Evolutionary conservation across 192 early-diverging fungal species (phyloP), one percentile per base, ranked within the genome.

Genomic region (Dimargaris cristalligena): DNA sequence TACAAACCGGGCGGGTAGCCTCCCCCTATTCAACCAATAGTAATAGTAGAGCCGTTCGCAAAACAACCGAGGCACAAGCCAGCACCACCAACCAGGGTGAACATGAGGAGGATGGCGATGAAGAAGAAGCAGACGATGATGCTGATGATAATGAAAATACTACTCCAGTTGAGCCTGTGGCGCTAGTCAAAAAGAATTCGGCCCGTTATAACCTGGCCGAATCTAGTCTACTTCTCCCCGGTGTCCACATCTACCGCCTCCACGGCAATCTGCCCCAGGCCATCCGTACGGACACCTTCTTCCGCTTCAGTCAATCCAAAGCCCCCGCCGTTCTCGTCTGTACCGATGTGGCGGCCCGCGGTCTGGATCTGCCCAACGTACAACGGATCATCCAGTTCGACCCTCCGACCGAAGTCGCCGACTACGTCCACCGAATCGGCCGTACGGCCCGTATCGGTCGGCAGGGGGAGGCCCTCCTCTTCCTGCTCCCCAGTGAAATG

Each of bases 321-420:
- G 38, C 71, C 11, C 73, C 76, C n/a, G 80, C 87, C 34, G 74
- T 99, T 22, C 72, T 99, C 29, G 78, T 99, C 65, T 91, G 89
- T 59, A 99, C 96, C 1, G 94, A 97, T 71, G 92, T 99, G 3
- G 91, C 94, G 1, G 94, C 96, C 2, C 87, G 96, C 69, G 96
- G 96, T 33, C 76, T 99, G 45, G 96, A 99, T 81, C 69, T 99
- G 48, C 91, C 94, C 26, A 85, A 96, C 67, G 89, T 97, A 25
- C 77, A 80, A 28, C 78, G 77, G 47, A 91, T 99, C 65, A 75
- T 99, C 44, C 96, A 99, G 70, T 96, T 91, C 62, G 96, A 99
- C 67, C 86, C 92, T 38, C 96, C 96, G 11, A 74, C 84, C n/a
- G 92, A 94, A 67, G 73, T 90, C 13, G 81, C 84, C 32, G 92